Base-by-base conservation (phyloP, 345 rosid genomes). In the Reutealis trisperma region DNA sequence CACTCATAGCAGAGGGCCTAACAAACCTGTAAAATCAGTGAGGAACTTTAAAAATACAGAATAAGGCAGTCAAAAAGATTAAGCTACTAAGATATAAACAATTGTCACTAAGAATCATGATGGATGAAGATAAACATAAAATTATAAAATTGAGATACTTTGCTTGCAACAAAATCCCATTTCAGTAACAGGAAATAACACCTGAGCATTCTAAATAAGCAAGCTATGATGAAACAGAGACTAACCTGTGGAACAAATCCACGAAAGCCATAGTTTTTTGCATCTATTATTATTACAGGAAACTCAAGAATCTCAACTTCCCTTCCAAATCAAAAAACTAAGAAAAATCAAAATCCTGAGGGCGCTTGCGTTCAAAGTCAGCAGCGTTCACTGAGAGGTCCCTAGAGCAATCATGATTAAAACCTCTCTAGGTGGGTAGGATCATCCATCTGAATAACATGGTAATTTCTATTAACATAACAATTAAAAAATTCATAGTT, bases 301-400 rank as follows among this genome's bases (percentile, higher is more conserved):
- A 91, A 95, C 85, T 95, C 99, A 62, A 95, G 97, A 80, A 90
- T 92, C 89, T 95, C 93, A 59, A 90, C 94, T 85, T 95, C 69
- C 98, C 96, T 78, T 95, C 98, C 83, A 95, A 88, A 89, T 93
- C 98, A 51, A 93, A n/a, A 87, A 78, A 95, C 97, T 87, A 92
- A 82, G 85, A 90, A 82, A 83, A 89, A 80, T 95, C 88, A 72
- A 90, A 81, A 68, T 87, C 90, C 75, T 92, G 98, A 32, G 91
- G 81, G 24, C 86, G 74, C 76, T 80, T 82, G 45, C 66, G 63
- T 72, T 83, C 85, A 19, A 79, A 63, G 71, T 81, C 87, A n/a
- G 85, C 81, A 62, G 80, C 85, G 70, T 80, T 73, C 81, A 88
- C 89, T 72, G 32, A 87, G 78, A 93, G 92, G 68, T 92, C 96